Evolutionary conservation across 169 alveolate species (phyloP).

Genomic region (Plasmodium vivax): DNA sequence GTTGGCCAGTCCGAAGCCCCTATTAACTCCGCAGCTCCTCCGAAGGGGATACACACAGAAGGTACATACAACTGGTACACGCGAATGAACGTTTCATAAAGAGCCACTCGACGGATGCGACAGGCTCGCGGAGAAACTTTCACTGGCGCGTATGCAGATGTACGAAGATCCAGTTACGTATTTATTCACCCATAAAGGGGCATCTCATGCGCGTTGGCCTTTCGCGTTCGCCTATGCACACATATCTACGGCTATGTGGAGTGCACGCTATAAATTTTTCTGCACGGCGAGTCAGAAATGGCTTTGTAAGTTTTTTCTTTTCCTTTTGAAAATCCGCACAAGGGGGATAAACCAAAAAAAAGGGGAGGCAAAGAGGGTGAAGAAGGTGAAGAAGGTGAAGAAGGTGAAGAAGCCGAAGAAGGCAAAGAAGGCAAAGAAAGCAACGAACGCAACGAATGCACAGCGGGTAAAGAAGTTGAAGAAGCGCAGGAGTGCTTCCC

Average conservation of each 20-base stretch:
- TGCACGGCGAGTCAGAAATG: not conserved
- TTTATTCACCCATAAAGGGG: not conserved
- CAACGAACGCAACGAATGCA: not conserved
- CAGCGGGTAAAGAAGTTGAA: not conserved
- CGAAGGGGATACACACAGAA: no score
- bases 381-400: not conserved
- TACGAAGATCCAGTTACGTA: not conserved
- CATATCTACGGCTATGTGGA: not conserved
- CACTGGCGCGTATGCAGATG: not conserved
- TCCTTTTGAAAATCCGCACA: conserved; percentile 3
- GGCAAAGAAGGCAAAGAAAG: not conserved
- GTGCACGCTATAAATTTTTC: not conserved
- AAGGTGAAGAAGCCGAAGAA: not conserved
- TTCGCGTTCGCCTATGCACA: not conserved
- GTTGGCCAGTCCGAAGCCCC: no score
- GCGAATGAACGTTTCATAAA: not conserved
- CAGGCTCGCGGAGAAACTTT: not conserved
- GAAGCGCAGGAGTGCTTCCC: not conserved
- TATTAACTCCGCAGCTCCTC: no score
- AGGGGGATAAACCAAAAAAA: not conserved
- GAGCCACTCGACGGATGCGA: not conserved
- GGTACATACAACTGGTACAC: no score
- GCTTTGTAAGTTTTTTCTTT: not conserved
- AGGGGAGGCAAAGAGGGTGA: not conserved
- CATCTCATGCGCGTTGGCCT: no score